phyloP scores from a whole-genome alignment of 2,329 filamentous ascomycete species.

The Fusarium aywerte region DNA sequence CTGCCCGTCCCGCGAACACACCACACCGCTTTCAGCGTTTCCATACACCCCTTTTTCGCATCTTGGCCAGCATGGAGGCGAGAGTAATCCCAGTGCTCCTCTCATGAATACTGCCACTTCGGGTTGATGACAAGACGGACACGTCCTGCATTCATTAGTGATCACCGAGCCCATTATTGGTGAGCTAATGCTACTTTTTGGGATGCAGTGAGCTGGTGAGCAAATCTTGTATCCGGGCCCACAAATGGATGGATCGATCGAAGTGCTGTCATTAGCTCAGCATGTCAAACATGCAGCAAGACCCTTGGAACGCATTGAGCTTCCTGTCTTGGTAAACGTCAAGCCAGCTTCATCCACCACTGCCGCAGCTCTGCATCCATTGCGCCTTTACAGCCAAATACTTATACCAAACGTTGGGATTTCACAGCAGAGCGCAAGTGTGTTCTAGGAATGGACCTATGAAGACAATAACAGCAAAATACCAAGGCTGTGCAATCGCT shows the following conservation, averaged over 20 bases:
- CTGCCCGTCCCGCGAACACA: constrained; percentile 48
- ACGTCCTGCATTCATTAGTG: background rate
- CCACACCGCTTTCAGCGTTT: constrained; percentile 37
- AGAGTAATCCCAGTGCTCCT: constrained; percentile 2
- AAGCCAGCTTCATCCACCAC: background rate
- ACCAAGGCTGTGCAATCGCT: no score
- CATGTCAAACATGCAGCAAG: constrained; percentile 40
- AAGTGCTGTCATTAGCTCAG: constrained; percentile 38
- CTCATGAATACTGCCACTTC: background rate
- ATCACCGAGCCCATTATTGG: background rate
- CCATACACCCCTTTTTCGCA: constrained; percentile 27
- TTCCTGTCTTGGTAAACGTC: constrained; percentile 40
- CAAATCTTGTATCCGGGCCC: constrained; percentile 26
- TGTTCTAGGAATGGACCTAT: no score
- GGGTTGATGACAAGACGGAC: background rate
- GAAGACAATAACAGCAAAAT: no score
- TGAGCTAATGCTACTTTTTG: background rate
- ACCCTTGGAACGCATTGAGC: constrained; percentile 34
- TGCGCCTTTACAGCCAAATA: constrained; percentile 10
- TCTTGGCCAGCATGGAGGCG: background rate
- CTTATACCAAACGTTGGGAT: no score
- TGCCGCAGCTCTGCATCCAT: background rate
- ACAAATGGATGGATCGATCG: constrained; percentile 41
- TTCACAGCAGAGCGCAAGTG: no score
- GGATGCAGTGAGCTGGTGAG: constrained; percentile 3